Evolutionary conservation across 1,284 basidiomycete genomes (phyloP).

Genomic region (Cutaneotrichosporon arboriforme): DNA sequence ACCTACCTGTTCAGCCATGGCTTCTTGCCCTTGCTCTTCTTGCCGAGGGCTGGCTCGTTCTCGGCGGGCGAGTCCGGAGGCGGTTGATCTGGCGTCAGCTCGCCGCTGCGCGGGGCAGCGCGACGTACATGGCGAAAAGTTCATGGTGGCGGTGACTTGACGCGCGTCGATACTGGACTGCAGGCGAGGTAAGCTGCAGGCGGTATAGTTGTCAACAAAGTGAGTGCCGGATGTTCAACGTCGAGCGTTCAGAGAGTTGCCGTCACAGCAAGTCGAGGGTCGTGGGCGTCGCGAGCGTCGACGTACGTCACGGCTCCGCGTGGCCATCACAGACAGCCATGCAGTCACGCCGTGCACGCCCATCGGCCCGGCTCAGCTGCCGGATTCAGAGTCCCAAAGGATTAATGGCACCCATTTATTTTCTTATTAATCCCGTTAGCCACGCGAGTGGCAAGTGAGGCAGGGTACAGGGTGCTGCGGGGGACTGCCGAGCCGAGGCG

Average conservation of each 20-base stretch:
- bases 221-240: background rate
- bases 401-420: too few species aligned
- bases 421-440: too few species aligned
- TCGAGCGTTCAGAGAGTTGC: background rate
- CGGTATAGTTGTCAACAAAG: background rate
- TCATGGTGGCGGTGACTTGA: conserved; percentile 10
- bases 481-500: background rate
- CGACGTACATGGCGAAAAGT: conserved; percentile 28
- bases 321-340: too few species aligned
- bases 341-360: too few species aligned
- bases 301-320: too few species aligned
- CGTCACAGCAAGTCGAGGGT: too few species aligned
- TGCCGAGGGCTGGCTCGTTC: conserved; percentile 10
- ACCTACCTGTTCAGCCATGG: conserved; percentile 58
- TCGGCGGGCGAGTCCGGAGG: conserved; percentile 44
- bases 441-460: too few species aligned
- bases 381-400: too few species aligned
- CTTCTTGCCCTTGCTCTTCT: conserved; percentile 41
- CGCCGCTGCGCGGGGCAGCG: too few species aligned
- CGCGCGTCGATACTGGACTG: background rate
- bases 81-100: conserved; percentile 39
- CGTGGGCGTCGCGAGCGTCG: too few species aligned
- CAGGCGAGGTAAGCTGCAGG: background rate
- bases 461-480: too few species aligned
- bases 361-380: too few species aligned